Conservation (phyloP, 2,329 filamentous ascomycete species). For the Aureobasidium namibiae region DNA sequence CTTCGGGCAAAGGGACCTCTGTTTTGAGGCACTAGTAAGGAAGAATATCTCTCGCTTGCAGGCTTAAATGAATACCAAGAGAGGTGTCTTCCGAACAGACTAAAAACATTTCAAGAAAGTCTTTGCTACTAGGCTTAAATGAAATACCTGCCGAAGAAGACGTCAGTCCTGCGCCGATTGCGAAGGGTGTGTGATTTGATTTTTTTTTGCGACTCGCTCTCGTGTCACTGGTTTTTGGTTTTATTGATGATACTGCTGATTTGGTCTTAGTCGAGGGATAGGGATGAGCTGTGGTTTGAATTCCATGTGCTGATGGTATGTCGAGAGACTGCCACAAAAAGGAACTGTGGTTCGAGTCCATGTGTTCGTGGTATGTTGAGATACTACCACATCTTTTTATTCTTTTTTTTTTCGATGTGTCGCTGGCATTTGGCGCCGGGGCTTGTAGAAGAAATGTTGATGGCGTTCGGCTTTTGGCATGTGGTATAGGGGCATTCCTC, state of each 20-base stretch:
- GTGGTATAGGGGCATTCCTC: neutral
- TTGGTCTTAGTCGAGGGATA: neutral
- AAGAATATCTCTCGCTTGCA: neutral
- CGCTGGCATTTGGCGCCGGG: neutral
- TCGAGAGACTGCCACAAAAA: neutral
- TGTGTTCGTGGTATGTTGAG: neutral
- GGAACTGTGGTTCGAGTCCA: neutral
- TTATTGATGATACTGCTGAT: conserved; percentile 2
- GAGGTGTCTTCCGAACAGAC: neutral
- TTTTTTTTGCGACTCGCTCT: neutral
- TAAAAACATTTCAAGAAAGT: neutral
- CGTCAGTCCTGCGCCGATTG: neutral
- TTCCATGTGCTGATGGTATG: neutral
- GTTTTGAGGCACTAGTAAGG: neutral
- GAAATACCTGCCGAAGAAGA: neutral
- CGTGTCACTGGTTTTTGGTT: neutral
- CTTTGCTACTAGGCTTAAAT: neutral
- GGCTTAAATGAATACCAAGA: neutral
- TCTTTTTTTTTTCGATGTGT: conserved; percentile 1
- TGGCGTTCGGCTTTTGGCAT: neutral
- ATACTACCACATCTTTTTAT: neutral
- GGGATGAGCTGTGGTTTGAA: neutral
- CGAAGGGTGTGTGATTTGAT: neutral
- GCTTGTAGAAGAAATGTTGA: neutral
- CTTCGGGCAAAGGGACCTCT: neutral